Evolutionary conservation across 208 protist species (phyloP).

Genomic region (Leishmania aethiopica): DNA sequence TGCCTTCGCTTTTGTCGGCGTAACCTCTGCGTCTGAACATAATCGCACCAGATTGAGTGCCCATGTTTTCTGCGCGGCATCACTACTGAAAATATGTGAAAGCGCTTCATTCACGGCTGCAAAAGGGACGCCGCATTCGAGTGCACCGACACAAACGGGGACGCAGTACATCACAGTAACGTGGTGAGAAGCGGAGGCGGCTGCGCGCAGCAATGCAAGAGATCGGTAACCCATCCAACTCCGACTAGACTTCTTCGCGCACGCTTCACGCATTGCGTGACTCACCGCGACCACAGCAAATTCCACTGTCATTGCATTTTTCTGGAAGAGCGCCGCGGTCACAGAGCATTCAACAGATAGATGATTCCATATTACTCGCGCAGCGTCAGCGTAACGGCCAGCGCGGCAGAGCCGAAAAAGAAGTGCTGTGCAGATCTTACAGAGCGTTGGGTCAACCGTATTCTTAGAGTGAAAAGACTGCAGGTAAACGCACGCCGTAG

Average conservation of each 20-base stretch:
- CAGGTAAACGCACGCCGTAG: conserved; percentile 30
- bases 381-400: conserved; percentile 36
- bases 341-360: conserved; percentile 34
- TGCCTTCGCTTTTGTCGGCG: neutral
- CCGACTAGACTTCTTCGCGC: conserved; percentile 4
- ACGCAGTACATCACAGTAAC: conserved; percentile 45
- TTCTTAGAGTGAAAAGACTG: conserved; percentile 47
- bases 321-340: conserved; percentile 21
- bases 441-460: conserved; percentile 27
- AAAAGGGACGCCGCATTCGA: conserved; percentile 62
- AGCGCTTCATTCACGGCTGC: conserved; percentile 48
- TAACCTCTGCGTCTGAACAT: conserved; percentile 11
- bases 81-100: conserved; percentile 26
- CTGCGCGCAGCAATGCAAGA: conserved; percentile 44
- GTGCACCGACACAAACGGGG: conserved; percentile 45
- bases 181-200: conserved; percentile 12
- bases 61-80: conserved; percentile 18
- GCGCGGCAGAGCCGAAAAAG: conserved; percentile 33
- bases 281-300: conserved; percentile 36
- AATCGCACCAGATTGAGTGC: conserved; percentile 28
- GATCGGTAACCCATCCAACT: conserved; percentile 71
- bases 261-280: conserved; percentile 41
- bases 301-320: conserved; percentile 29
- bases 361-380: conserved; percentile 73
- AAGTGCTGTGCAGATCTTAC: conserved; percentile 32